Evolutionary conservation across 768 basidiomycete species (phyloP).

Genomic region (Calocybe cyanea): DNA sequence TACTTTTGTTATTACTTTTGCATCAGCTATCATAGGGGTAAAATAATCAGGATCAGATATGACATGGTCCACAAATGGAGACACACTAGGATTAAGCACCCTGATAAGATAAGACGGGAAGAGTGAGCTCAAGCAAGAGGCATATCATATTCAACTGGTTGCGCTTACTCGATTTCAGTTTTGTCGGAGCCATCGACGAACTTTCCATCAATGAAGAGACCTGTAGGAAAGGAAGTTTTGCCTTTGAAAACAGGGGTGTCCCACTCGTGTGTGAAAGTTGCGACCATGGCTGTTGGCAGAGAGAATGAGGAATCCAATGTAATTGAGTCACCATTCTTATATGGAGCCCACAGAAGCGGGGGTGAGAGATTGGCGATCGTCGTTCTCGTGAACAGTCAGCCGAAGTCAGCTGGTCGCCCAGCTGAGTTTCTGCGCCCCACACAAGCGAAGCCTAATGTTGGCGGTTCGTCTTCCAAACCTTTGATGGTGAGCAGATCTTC

Average conservation of each 20-base stretch:
- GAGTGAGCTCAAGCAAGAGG: constrained; percentile 1
- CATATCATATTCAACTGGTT: constrained; percentile 2
- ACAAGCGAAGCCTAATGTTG: no score
- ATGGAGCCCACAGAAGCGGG: background rate
- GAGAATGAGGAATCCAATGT: background rate
- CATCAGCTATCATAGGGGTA: constrained; percentile 42
- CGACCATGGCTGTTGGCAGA: constrained; percentile 23
- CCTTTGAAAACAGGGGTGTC: constrained; percentile 54
- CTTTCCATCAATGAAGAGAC: constrained; percentile 72
- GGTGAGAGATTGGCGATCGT: no score
- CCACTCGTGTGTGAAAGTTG: constrained; percentile 45
- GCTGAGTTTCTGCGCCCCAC: no score
- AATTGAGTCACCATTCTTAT: background rate
- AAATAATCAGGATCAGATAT: constrained; percentile 7
- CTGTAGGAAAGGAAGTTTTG: constrained; percentile 55
- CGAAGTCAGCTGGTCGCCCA: no score
- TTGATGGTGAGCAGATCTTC: no score
- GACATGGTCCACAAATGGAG: background rate
- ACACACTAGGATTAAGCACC: constrained; percentile 50
- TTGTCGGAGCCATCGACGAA: constrained; percentile 53
- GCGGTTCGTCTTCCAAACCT: no score
- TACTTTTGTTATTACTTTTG: constrained; percentile 54
- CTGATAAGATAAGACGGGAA: constrained; percentile 23
- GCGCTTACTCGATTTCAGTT: constrained; percentile 59
- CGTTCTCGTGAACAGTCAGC: no score